phyloP scores from a whole-genome alignment of 768 basidiomycete genomes.

The Gelatoporia subvermispora region DNA sequence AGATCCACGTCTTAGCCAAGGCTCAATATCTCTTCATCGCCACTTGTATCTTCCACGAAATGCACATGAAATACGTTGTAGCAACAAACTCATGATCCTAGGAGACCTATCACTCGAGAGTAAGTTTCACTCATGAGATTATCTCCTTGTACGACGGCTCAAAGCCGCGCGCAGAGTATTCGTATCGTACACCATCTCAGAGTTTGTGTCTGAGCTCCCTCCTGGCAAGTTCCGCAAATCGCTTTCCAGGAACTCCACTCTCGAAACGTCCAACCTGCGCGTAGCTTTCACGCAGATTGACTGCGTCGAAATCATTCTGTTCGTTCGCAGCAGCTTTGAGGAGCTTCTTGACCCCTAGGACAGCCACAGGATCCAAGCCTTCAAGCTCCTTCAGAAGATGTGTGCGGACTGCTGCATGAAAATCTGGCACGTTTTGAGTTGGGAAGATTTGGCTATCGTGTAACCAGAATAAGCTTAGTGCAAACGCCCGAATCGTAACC shows the following conservation, averaged over 20 bases:
- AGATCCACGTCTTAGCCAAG: too few species aligned
- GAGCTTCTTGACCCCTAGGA: constrained; percentile 49
- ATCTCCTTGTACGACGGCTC: too few species aligned
- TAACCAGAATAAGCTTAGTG: constrained; percentile 4
- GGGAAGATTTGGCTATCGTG: constrained; percentile 53
- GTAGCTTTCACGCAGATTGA: constrained; percentile 66
- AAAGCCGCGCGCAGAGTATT: too few species aligned
- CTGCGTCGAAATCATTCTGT: constrained; percentile 58
- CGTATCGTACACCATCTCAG: too few species aligned
- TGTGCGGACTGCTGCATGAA: constrained; percentile 48
- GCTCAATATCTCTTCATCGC: too few species aligned
- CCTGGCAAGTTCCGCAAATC: constrained; percentile 52
- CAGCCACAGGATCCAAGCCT: constrained; percentile 51
- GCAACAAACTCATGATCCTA: too few species aligned
- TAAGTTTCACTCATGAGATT: too few species aligned
- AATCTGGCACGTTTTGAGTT: constrained; percentile 42
- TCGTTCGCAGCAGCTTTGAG: constrained; percentile 53
- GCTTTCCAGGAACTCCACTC: constrained; percentile 49
- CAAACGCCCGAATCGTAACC: background rate
- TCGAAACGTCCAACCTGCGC: constrained; percentile 64
- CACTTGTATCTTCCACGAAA: too few species aligned
- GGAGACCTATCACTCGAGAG: too few species aligned
- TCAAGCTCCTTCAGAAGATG: constrained; percentile 50
- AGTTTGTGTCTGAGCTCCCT: constrained; percentile 68
- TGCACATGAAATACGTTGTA: too few species aligned